Evolutionary conservation across 495 filamentous ascomycete genomes (phyloP).

Genomic region (Penicillium simplicissimum): DNA sequence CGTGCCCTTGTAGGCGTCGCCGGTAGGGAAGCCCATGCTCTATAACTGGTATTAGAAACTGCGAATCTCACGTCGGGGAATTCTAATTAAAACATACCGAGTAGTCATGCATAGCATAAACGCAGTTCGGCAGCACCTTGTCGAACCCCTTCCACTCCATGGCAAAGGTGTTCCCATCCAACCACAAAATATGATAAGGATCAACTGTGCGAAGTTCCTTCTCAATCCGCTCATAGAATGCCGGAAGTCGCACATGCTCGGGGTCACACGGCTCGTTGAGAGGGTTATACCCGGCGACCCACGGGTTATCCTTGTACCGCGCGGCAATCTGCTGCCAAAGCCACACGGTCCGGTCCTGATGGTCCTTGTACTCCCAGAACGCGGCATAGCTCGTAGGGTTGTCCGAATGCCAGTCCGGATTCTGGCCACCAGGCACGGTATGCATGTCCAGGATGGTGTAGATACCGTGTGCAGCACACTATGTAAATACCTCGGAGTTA

Average conservation of each 20-base stretch:
- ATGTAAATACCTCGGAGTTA: not conserved
- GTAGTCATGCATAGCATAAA: conserved; percentile 67
- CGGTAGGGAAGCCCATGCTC: conserved; percentile 57
- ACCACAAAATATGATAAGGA: conserved; percentile 61
- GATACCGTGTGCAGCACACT: conserved; percentile 56
- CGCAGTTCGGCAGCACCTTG: conserved; percentile 52
- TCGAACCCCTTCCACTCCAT: conserved; percentile 54
- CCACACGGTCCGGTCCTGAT: conserved; percentile 60
- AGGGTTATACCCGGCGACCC: conserved; percentile 66
- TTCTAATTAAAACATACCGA: conserved; percentile 25
- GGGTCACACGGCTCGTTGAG: conserved; percentile 67
- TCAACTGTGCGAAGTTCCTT: conserved; percentile 60
- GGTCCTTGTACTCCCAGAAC: conserved; percentile 65
- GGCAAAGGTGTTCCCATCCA: conserved; percentile 67
- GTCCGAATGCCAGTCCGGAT: conserved; percentile 66
- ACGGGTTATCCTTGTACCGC: conserved; percentile 56
- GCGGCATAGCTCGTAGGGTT: conserved; percentile 52
- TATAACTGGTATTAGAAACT: conserved; percentile 1
- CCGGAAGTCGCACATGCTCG: conserved; percentile 52
- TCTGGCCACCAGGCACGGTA: conserved; percentile 63
- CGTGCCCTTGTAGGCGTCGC: conserved; percentile 53
- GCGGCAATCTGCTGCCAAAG: conserved; percentile 61
- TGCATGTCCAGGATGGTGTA: conserved; percentile 68
- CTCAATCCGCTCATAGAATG: conserved; percentile 59
- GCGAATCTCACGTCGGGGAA: not conserved